Evolutionary conservation across 2,329 filamentous ascomycete species (phyloP), one percentile per base, ranked within the genome.

Genomic region (Colletotrichum filicis): DNA sequence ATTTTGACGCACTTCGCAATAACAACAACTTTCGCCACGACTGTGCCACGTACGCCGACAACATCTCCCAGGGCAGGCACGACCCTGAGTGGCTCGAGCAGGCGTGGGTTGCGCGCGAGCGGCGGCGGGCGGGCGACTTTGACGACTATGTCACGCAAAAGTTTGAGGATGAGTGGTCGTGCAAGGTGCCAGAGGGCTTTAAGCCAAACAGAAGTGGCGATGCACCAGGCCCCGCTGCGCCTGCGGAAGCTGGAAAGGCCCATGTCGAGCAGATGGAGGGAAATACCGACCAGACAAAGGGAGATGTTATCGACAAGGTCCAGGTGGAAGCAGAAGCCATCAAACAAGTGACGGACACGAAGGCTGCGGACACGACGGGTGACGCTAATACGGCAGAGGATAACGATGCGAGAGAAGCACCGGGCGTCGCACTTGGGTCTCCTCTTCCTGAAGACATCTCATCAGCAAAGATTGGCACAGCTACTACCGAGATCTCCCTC

Each of bases 11-110:
- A 4, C 81, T 88, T 6, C 81, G 82, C 68, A 87, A 85, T 72
- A 86, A 87, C 76, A 82, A 88, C 76, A 83, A 84, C 74, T 88
- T 88, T 76, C 85, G 86, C n/a, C 79, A 86, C 67, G 85, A 87
- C 77, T 84, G 85, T 62, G 84, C 84, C 1, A 82, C 81, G 5
- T 88, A 87, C 75, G 82, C 82, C 16, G 83, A 85, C 28, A 83
- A 89, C 75, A 79, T 91, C 22, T 74, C 78, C 5, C 79, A 81
- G 46, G 89, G 89, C 4, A 84, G 83, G 42, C 87, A 90, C 70
- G 87, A 90, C 74, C 82, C 84, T 1, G 82, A 84, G 16, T 91
- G 89, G 89, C 83, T 91, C 8, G 80, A 77, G 19, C 82, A 86
- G 68, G 89, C 89, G 1, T 89, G 86, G 82, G 78, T 78, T 4